Evolutionary conservation across 768 basidiomycete species (phyloP), one percentile per base, ranked within the genome.

Genomic region (Tylopilus balloui): DNA sequence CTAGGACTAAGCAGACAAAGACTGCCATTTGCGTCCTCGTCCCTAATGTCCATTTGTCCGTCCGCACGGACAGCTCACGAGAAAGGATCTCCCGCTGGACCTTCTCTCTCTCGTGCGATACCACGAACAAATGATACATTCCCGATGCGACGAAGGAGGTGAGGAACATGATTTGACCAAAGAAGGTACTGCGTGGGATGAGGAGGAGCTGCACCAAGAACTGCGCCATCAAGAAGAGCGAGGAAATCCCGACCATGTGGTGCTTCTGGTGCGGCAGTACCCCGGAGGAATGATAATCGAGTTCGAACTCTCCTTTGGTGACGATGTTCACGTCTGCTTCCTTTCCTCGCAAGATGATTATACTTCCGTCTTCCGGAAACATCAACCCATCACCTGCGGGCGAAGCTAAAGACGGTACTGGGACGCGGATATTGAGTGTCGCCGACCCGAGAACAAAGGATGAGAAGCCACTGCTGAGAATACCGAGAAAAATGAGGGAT

Each of bases 101-200:
- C 6, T 20, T 23, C n/a, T 59, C 48, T 36, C 46, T 55, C n/a
- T 74, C 68, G 58, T 72, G 52, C 1, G 64, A 62, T 5, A 48
- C 56, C 42, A 71, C 55, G 20, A 50, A 66, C 1, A 65, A 34
- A 28, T 71, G 70, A 47, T 71, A 71, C 6, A 20, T 23, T 38
- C 69, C 69, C 2, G 69, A 70, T 9, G 56, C 57, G 15, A 59
- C 43, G 38, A 71, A 54, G 20, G 66, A 58, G 35, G 52, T 0
- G 8, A 70, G 62, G 43, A 60, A 64, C 42, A 61, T 10, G 25
- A 70, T 59, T 45, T 70, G 69, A 14, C 69, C 68, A 17, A 70
- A 68, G 31, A 71, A 51, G 13, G 55, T 57, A 44, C 61, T 47
- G 29, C 54, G 60, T 2, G 66, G 67, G 10, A 67, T 55, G 24